phyloP scores from a whole-genome alignment of 768 basidiomycete species.

The Suillus variegatus region DNA sequence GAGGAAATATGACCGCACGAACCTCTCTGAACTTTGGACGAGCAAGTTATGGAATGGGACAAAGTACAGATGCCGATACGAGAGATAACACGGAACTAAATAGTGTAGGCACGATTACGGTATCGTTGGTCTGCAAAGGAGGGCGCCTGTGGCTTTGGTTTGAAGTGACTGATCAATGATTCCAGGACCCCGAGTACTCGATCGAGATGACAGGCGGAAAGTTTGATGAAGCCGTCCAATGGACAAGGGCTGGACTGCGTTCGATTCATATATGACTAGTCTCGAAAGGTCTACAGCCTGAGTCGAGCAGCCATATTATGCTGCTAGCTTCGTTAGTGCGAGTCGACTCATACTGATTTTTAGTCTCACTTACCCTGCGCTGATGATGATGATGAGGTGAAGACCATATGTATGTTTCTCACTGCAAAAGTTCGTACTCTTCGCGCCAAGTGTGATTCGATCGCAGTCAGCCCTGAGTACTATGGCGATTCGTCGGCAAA shows the following conservation, averaged over 20 bases:
- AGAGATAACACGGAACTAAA: neutral
- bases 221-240: neutral
- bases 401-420: neutral
- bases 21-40: neutral
- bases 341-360: neutral
- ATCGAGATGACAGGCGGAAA: neutral
- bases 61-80: neutral
- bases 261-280: neutral
- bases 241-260: neutral
- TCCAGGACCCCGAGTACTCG: neutral
- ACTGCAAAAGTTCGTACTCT: slow-evolving; percentile 16
- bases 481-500: slow-evolving; percentile 1
- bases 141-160: neutral
- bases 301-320: neutral
- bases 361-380: neutral
- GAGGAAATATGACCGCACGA: neutral
- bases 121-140: neutral
- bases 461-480: slow-evolving; percentile 21
- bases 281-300: neutral
- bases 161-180: neutral
- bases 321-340: neutral
- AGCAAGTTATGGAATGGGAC: neutral
- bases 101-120: too few species aligned
- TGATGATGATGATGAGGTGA: too few species aligned
- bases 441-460: slow-evolving; percentile 17